Percentiles rank a stretch among this genome's conserved stretches.
These are phyloP conservation scores for Dryas drummondii DNA, from an alignment of 306 rosid genomes.

Conservation along the genomic window DNA sequence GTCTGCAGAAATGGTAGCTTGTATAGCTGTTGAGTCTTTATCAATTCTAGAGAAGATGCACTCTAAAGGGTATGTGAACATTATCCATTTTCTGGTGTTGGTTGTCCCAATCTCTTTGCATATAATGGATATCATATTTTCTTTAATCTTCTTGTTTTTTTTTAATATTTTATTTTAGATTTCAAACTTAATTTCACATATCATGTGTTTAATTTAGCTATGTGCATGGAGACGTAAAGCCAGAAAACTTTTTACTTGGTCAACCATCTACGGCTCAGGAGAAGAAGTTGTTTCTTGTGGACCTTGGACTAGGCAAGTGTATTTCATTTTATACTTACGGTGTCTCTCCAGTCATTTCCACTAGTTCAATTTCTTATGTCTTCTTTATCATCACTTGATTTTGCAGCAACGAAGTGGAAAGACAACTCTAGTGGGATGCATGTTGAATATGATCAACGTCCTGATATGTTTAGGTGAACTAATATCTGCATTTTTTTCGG, in stretches of 20 bases:
- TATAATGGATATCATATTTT: background rate
- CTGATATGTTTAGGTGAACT: slow-evolving; percentile 87
- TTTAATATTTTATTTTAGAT: background rate
- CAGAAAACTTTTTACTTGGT: slow-evolving; percentile 96
- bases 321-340: slow-evolving; percentile 16
- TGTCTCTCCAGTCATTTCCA: slow-evolving; percentile 16
- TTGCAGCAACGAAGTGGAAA: slow-evolving; percentile 91
- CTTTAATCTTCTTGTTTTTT: background rate
- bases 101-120: background rate
- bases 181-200: slow-evolving; percentile 4
- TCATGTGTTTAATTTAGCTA: slow-evolving; percentile 47
- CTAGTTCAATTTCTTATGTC: slow-evolving; percentile 11
- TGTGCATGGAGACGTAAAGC: slow-evolving; percentile 97
- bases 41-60: slow-evolving; percentile 96
- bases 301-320: slow-evolving; percentile 84
- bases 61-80: slow-evolving; percentile 62
- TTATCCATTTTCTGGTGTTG: background rate
- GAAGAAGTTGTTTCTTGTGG: slow-evolving; percentile 91
- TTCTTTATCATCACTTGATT: slow-evolving; percentile 7
- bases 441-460: slow-evolving; percentile 94
- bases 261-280: slow-evolving; percentile 87
- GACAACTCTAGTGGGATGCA: slow-evolving; percentile 74
- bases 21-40: slow-evolving; percentile 93
- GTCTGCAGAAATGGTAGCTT: slow-evolving; percentile 93
- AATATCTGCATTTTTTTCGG: background rate